Percentiles rank a stretch among this genome's conserved stretches.
Conservation (phyloP, 345 rosid genomes). For the Salix udensis region DNA sequence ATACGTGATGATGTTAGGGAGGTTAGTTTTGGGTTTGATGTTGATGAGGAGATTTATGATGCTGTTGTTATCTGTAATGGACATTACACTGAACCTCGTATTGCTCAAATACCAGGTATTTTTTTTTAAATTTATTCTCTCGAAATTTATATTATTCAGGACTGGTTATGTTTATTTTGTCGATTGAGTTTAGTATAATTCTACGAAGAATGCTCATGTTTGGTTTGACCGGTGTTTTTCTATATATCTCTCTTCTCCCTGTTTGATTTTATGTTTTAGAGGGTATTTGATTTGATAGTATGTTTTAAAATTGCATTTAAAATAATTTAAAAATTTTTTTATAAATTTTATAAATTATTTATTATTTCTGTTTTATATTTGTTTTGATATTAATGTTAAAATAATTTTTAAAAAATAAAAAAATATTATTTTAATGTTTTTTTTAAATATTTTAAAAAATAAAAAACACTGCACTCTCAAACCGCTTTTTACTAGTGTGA, state of each 20-base stretch:
- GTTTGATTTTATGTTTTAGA: no score
- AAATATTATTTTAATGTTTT: no score
- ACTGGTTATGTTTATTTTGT: neutral
- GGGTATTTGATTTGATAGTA: no score
- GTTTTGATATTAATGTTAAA: no score
- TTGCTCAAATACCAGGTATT: constrained; percentile 63
- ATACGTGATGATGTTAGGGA: neutral
- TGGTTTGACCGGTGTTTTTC: neutral
- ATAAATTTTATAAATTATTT: no score
- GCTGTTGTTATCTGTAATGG: constrained; percentile 76
- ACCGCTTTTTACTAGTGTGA: neutral
- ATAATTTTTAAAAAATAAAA: no score
- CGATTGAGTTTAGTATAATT: neutral
- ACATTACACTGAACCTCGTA: constrained; percentile 61
- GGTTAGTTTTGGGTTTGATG: neutral
- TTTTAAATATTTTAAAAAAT: no score
- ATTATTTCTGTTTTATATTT: no score
- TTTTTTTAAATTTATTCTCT: neutral
- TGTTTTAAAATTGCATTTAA: no score
- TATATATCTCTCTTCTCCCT: no score
- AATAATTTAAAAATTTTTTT: no score
- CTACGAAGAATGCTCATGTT: neutral
- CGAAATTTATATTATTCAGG: neutral
- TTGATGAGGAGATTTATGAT: constrained; percentile 48
- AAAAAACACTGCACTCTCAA: no score